Evolutionary conservation across 1,139 yeast species (phyloP).

Genomic region (Geotrichum fermentans): DNA sequence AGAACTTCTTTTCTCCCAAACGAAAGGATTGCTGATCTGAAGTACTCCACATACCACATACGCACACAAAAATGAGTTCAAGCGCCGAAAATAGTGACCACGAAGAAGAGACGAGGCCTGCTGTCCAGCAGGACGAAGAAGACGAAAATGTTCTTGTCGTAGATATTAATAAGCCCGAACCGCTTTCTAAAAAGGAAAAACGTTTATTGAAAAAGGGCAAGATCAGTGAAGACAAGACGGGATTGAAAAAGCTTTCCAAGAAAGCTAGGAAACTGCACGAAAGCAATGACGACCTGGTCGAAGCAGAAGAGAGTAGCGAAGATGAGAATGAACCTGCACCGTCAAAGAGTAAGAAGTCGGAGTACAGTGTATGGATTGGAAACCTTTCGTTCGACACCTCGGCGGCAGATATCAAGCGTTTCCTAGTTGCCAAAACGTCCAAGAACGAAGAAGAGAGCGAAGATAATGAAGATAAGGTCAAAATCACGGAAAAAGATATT

Average conservation of each 20-base stretch:
- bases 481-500: slow-evolving; percentile 40
- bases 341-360: slow-evolving; percentile 48
- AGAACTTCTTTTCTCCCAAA: not conserved
- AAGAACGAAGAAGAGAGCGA: slow-evolving; percentile 25
- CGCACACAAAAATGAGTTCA: slow-evolving; percentile 8
- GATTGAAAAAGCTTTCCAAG: slow-evolving; percentile 24
- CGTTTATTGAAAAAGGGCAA: slow-evolving; percentile 68
- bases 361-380: slow-evolving; percentile 89
- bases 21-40: not conserved
- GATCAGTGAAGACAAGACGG: slow-evolving; percentile 35
- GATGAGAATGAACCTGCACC: slow-evolving; percentile 22
- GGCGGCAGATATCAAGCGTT: slow-evolving; percentile 65
- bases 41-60: not conserved
- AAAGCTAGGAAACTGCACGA: slow-evolving; percentile 20
- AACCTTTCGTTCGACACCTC: slow-evolving; percentile 82
- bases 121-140: slow-evolving; percentile 10
- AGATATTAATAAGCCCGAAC: slow-evolving; percentile 69
- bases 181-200: slow-evolving; percentile 86
- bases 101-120: slow-evolving; percentile 9
- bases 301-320: slow-evolving; percentile 18
- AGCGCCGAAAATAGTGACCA: slow-evolving; percentile 4
- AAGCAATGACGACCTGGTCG: slow-evolving; percentile 22
- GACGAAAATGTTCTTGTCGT: slow-evolving; percentile 60
- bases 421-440: slow-evolving; percentile 55
- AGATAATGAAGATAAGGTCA: slow-evolving; percentile 30